Evolutionary conservation across 2,329 filamentous ascomycete species (phyloP).

Genomic region (Diaporthe sp.): DNA sequence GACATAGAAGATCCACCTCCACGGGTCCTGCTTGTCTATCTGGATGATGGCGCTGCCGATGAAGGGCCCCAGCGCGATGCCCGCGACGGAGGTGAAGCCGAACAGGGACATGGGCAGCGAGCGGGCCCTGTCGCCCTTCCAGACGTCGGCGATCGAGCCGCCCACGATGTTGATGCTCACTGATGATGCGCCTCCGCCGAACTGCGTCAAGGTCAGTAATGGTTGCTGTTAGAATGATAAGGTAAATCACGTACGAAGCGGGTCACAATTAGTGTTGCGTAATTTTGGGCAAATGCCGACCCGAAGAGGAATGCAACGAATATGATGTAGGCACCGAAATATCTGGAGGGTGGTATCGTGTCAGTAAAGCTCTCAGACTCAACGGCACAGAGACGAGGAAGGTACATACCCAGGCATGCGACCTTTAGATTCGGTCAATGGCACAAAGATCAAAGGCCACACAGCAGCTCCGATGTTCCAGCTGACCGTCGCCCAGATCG

Average conservation of each 20-base stretch:
- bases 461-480: constrained; percentile 40
- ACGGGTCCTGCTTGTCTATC: constrained; percentile 29
- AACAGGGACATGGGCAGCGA: constrained; percentile 39
- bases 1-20: constrained; percentile 74
- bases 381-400: neutral
- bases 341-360: neutral
- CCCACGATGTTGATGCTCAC: constrained; percentile 39
- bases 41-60: constrained; percentile 38
- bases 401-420: constrained; percentile 38
- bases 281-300: constrained; percentile 38
- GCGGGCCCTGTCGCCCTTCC: constrained; percentile 39
- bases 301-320: constrained; percentile 38
- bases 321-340: constrained; percentile 39
- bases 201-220: neutral
- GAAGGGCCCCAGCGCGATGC: constrained; percentile 38
- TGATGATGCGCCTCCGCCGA: constrained; percentile 38
- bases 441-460: constrained; percentile 39
- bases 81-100: constrained; percentile 39
- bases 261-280: constrained; percentile 34
- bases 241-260: constrained; percentile 32
- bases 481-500: constrained; percentile 40
- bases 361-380: neutral
- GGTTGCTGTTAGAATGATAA: neutral
- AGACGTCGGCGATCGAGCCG: constrained; percentile 38
- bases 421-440: constrained; percentile 35